Percentiles rank a stretch among this genome's conserved stretches.
Evolutionary conservation across 352 stramenopile species (phyloP).

Genomic region (Saprolegnia parasitica): DNA sequence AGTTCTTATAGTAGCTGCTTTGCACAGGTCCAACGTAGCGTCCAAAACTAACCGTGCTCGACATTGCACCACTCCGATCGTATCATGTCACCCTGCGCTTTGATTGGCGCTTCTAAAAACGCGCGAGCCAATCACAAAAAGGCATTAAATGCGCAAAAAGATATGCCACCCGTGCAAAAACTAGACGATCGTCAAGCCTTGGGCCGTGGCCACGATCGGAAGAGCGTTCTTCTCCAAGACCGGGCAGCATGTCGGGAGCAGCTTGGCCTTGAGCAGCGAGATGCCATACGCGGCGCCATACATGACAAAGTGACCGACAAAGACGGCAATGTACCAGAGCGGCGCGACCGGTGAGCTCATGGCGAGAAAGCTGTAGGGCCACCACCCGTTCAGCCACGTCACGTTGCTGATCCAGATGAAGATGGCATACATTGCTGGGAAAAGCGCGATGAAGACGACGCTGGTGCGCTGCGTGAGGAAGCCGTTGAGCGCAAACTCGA

Average conservation of each 20-base stretch:
- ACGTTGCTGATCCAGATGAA: conserved; percentile 23
- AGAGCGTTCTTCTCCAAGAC: neutral
- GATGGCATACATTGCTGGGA: conserved; percentile 15
- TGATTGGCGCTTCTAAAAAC: too few species aligned
- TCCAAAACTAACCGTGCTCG: too few species aligned
- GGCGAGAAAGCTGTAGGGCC: conserved; percentile 20
- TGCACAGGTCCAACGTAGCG: too few species aligned
- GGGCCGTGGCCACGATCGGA: neutral
- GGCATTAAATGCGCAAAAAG: too few species aligned
- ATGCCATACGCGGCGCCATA: neutral
- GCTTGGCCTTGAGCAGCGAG: neutral
- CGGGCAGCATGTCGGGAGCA: too few species aligned
- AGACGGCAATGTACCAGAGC: conserved; percentile 18
- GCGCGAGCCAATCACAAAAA: too few species aligned
- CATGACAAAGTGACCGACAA: conserved; percentile 13
- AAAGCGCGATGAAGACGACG: conserved; percentile 12
- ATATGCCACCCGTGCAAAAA: too few species aligned
- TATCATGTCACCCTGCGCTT: too few species aligned
- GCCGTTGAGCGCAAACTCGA: conserved; percentile 18
- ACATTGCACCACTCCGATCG: too few species aligned
- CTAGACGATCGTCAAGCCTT: too few species aligned
- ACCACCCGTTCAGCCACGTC: conserved; percentile 10
- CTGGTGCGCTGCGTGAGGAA: conserved; percentile 12
- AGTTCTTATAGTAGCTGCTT: too few species aligned
- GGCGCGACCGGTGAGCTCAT: conserved; percentile 10